Percentiles rank a stretch among this genome's conserved stretches.
These are phyloP conservation scores for Ogataea nakhonphanomensis DNA, from an alignment of 805 yeast species.

Conservation along the genomic window DNA sequence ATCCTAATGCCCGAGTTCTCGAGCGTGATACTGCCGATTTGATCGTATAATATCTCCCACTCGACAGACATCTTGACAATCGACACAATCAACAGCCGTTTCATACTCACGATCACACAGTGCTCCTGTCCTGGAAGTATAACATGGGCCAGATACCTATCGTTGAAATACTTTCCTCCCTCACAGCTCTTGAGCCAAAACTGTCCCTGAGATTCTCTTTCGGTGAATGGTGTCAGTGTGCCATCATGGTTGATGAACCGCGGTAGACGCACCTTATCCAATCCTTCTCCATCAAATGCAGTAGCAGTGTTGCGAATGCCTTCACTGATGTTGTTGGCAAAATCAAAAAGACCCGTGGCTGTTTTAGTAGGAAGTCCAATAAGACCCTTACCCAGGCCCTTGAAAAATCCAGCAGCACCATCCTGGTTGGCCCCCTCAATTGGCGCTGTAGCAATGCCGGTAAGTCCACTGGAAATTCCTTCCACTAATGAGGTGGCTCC, in stretches of 20 bases:
- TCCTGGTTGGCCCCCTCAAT: conserved; percentile 83
- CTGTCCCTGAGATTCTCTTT: conserved; percentile 91
- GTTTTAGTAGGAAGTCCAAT: conserved; percentile 96
- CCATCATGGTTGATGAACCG: conserved; percentile 69
- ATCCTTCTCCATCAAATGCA: conserved; percentile 73
- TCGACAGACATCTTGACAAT: conserved; percentile 55
- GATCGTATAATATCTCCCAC: conserved; percentile 70
- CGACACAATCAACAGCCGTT: conserved; percentile 63
- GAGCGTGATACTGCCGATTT: conserved; percentile 65
- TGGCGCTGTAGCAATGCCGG: conserved; percentile 90
- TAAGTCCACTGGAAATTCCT: conserved; percentile 80
- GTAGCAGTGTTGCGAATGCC: conserved; percentile 93
- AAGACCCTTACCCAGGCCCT: conserved; percentile 92
- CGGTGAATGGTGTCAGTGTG: conserved; percentile 68
- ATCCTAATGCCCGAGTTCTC: conserved; percentile 79
- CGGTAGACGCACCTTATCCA: conserved; percentile 80
- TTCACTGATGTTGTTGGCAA: conserved; percentile 89
- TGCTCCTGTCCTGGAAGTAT: conserved; percentile 77
- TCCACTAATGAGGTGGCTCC: conserved; percentile 90
- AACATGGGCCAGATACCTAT: conserved; percentile 81
- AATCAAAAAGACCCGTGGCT: conserved; percentile 89
- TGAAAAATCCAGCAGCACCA: conserved; percentile 90
- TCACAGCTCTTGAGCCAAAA: conserved; percentile 81
- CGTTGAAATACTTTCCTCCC: conserved; percentile 73
- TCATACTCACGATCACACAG: conserved; percentile 72